Evolutionary conservation across 768 basidiomycete genomes (phyloP), one percentile per base, ranked within the genome.

Genomic region (Leccinum imitatum): DNA sequence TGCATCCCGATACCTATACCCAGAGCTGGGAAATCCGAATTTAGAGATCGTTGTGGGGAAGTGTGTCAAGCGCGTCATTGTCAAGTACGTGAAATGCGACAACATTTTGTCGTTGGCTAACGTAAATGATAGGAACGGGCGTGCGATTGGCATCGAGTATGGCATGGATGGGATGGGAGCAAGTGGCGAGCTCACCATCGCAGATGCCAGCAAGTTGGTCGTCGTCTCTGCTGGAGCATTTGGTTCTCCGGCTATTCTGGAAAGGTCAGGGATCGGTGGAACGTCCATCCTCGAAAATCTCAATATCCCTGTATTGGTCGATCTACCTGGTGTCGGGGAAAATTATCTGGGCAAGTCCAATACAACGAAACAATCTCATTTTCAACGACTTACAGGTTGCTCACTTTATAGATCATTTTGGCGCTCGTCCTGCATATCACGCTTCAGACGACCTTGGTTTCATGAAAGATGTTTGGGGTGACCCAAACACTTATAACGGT

Each of bases 191-290:
- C n/a, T 65, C 2, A 51, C 54, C 11, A 63, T 57, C 1, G 76
- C 71, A 10, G 65, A 53, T 7, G 78, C 76, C 4, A 50, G 19
- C 11, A 54, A 72, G 4, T 70, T 84, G 2, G 79, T 85, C 0
- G 78, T 85, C 19, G 44, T 85, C 13, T 79, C 80, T 1, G 77
- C 78, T 6, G 84, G 84, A 0, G 75, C 83, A 2, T 82, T 86
- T 57, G 84, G 84, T 2, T 82, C 83, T 0, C 81, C 84, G 0
- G 69, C 80, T 2, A 82, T 86, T 23, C 72, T 86, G 9, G 84
- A 86, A 62, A 75, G 83, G 21, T 87, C 86, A 0, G 31, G 31
- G 31, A 31, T 31, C 0, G 31, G 31, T 31, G 31, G 31, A 31
- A 8, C 31, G 31, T 10, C 71, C 1, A 63, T 87, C 19, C 73